Evolutionary conservation across 2,329 filamentous ascomycete species (phyloP).

Genomic region (Scedosporium apiospermum): DNA sequence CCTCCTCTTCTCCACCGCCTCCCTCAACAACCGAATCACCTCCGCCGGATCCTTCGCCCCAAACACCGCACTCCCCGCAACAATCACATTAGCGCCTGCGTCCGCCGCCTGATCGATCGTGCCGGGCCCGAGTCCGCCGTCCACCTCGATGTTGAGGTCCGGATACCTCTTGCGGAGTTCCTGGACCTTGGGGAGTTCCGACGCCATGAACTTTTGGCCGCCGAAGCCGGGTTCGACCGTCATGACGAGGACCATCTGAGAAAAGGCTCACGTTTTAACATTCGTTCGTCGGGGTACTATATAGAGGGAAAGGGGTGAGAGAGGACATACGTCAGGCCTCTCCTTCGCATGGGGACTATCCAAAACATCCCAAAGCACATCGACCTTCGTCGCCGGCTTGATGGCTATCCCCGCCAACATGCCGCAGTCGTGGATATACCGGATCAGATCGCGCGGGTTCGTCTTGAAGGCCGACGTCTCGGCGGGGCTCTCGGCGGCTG

Average conservation of each 20-base stretch:
- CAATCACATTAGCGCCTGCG: conserved; percentile 95
- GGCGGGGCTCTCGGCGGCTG: conserved; percentile 72
- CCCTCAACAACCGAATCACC: conserved; percentile 73
- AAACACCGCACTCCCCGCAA: conserved; percentile 93
- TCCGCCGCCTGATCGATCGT: conserved; percentile 93
- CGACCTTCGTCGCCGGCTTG: conserved; percentile 83
- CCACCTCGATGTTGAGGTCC: conserved; percentile 92
- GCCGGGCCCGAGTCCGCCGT: conserved; percentile 77
- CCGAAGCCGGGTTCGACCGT: conserved; percentile 96
- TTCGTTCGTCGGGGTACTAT: conserved; percentile 8
- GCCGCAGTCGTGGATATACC: conserved; percentile 80
- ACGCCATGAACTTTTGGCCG: conserved; percentile 97
- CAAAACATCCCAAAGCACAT: conserved; percentile 86
- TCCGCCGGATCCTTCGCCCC: conserved; percentile 80
- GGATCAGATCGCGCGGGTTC: conserved; percentile 73
- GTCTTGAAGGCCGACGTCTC: conserved; percentile 61
- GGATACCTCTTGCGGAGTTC: conserved; percentile 78
- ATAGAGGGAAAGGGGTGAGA: not conserved
- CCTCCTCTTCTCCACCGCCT: conserved; percentile 57
- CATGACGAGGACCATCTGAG: conserved; percentile 95
- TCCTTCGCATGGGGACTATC: conserved; percentile 65
- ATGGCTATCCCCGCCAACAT: conserved; percentile 91
- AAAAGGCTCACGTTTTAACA: not conserved
- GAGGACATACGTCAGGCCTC: conserved; percentile 68
- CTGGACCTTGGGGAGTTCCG: conserved; percentile 86